Percentiles rank a stretch among this genome's conserved stretches.
Evolutionary conservation across 2,329 filamentous ascomycete genomes (phyloP).

Genomic region (Xylariaceae sp.): DNA sequence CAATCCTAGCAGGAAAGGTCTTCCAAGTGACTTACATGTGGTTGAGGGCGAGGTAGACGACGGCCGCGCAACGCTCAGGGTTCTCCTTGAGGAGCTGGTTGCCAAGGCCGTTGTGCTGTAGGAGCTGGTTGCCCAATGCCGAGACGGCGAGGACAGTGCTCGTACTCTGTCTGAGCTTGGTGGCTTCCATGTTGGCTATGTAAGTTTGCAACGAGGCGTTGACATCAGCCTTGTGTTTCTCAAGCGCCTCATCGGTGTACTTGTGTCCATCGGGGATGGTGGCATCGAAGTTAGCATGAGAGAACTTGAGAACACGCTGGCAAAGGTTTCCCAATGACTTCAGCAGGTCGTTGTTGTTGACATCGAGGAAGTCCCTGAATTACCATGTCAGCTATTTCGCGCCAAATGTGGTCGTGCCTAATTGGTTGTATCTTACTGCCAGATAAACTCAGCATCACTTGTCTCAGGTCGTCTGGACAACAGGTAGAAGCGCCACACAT

Average conservation of each 20-base stretch:
- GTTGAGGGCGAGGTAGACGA: constrained; percentile 77
- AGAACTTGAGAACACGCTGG: constrained; percentile 51
- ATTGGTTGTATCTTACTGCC: constrained; percentile 43
- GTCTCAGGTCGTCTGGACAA: constrained; percentile 80
- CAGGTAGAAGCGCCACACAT: constrained; percentile 93
- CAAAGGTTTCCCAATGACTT: constrained; percentile 63
- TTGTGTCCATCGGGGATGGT: constrained; percentile 51
- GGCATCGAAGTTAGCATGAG: constrained; percentile 59
- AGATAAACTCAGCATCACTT: constrained; percentile 84
- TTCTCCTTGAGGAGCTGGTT: constrained; percentile 51
- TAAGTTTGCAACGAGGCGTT: constrained; percentile 64
- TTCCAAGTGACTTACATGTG: constrained; percentile 45
- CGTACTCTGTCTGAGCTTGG: constrained; percentile 64
- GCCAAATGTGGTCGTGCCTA: constrained; percentile 7
- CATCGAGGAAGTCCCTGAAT: constrained; percentile 60
- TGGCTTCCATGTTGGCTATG: constrained; percentile 61
- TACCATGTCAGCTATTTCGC: constrained; percentile 24
- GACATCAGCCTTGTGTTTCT: constrained; percentile 50
- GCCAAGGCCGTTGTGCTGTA: constrained; percentile 50
- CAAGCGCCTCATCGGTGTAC: constrained; percentile 32
- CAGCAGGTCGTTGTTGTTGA: constrained; percentile 85
- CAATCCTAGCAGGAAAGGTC: not conserved
- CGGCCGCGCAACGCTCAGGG: constrained; percentile 49
- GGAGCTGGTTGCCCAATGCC: constrained; percentile 42
- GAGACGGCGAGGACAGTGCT: constrained; percentile 22